Evolutionary conservation across 148 eudicot genomes (phyloP).

Genomic region (Fallopia convolvulus): DNA sequence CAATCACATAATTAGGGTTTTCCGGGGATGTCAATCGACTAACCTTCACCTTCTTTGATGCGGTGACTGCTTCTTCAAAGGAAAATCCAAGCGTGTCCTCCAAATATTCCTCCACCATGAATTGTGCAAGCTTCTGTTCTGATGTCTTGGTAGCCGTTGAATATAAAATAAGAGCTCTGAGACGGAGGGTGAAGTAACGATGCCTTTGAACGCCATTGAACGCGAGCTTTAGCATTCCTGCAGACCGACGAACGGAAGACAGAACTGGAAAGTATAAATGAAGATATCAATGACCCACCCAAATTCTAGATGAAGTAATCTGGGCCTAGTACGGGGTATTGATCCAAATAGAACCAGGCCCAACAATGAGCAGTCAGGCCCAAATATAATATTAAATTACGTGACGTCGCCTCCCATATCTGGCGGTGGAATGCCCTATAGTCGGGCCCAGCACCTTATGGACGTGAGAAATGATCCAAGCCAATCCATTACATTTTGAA

Average conservation of each 20-base stretch:
- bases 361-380: not conserved
- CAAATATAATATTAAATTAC: too few species aligned
- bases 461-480: too few species aligned
- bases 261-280: not conserved
- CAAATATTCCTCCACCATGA: slow-evolving; percentile 11
- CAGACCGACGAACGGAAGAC: not conserved
- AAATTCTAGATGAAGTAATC: not conserved
- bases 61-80: slow-evolving; percentile 13
- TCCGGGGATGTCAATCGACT: slow-evolving; percentile 12
- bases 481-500: too few species aligned
- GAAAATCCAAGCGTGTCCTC: slow-evolving; percentile 20
- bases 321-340: not conserved
- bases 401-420: too few species aligned
- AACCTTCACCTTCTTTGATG: slow-evolving; percentile 10
- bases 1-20: slow-evolving; percentile 13
- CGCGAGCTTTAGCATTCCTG: not conserved
- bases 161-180: not conserved
- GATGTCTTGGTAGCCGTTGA: not conserved
- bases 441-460: too few species aligned
- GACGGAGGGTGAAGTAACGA: not conserved
- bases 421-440: too few species aligned
- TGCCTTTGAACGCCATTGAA: slow-evolving; percentile 4
- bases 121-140: slow-evolving; percentile 1
- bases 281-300: not conserved
- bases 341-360: not conserved